Conservation (phyloP, 441 rosid genomes). For the Gossypium gossypioides region DNA sequence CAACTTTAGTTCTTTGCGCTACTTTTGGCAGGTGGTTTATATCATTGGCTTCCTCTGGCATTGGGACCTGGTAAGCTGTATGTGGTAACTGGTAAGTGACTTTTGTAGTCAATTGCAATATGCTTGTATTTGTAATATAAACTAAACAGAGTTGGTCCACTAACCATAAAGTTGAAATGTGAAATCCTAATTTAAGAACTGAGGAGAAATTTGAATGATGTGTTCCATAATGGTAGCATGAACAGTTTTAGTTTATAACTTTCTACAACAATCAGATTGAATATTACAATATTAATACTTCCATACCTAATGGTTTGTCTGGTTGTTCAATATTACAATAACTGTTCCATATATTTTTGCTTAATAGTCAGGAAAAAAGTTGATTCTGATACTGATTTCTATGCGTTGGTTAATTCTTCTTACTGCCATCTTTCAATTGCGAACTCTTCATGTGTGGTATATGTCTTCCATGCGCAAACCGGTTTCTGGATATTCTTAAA, state of each 20-base stretch:
- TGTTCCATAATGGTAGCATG: too few species aligned
- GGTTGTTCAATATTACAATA: not conserved
- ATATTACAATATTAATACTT: too few species aligned
- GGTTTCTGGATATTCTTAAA: not conserved
- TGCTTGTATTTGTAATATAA: not conserved
- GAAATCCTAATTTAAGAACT: not conserved
- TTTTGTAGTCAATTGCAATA: not conserved
- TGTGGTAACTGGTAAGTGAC: not conserved
- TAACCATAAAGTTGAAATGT: not conserved
- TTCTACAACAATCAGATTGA: too few species aligned
- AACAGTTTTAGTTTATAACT: too few species aligned
- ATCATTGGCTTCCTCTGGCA: constrained; percentile 13
- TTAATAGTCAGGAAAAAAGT: not conserved
- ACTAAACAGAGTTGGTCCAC: not conserved
- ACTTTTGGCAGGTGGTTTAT: constrained; percentile 25
- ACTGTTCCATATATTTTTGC: not conserved
- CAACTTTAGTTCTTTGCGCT: constrained; percentile 12
- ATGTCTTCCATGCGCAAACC: not conserved
- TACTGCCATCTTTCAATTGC: not conserved
- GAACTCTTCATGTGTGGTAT: not conserved
- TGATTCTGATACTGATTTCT: not conserved
- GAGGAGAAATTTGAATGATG: too few species aligned
- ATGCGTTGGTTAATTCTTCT: not conserved
- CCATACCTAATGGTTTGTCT: not conserved
- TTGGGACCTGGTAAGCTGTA: constrained; percentile 17